phyloP scores from a whole-genome alignment of 169 alveolate genomes.

The Pseudocohnilembus persalinus region DNA sequence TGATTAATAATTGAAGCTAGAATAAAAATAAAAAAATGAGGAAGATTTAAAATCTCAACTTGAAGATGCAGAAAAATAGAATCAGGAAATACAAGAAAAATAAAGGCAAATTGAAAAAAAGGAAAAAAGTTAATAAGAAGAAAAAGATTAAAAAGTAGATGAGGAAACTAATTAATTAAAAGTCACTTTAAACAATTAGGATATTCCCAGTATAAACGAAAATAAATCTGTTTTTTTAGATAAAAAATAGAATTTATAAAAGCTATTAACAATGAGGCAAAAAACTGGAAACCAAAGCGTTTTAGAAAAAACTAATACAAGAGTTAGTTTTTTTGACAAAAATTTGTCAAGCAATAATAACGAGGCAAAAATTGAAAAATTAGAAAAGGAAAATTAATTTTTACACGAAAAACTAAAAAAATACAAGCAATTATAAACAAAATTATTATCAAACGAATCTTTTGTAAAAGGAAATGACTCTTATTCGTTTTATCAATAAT shows the following conservation, averaged over 20 bases:
- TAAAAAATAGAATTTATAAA: too few relatives aligned
- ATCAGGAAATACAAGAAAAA: neutral
- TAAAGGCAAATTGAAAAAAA: too few relatives aligned
- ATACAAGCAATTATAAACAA: neutral
- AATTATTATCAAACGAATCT: neutral
- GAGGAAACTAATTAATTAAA: too few relatives aligned
- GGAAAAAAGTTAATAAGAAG: too few relatives aligned
- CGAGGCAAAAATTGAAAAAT: neutral
- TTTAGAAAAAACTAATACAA: too few relatives aligned
- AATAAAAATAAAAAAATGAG: neutral
- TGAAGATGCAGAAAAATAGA: neutral
- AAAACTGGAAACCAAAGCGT: too few relatives aligned
- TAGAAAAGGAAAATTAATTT: neutral
- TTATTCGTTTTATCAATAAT: neutral
- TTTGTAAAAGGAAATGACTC: neutral
- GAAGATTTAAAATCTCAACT: neutral
- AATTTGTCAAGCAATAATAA: neutral
- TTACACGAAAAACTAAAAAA: neutral
- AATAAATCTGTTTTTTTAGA: too few relatives aligned
- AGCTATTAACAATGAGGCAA: too few relatives aligned
- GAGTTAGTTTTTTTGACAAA: too few relatives aligned
- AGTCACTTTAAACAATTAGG: too few relatives aligned
- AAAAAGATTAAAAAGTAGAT: too few relatives aligned
- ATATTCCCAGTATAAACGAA: too few relatives aligned
- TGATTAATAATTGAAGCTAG: neutral